phyloP scores from a whole-genome alignment of 148 eudicot genomes.

The Diospyros lotus region DNA sequence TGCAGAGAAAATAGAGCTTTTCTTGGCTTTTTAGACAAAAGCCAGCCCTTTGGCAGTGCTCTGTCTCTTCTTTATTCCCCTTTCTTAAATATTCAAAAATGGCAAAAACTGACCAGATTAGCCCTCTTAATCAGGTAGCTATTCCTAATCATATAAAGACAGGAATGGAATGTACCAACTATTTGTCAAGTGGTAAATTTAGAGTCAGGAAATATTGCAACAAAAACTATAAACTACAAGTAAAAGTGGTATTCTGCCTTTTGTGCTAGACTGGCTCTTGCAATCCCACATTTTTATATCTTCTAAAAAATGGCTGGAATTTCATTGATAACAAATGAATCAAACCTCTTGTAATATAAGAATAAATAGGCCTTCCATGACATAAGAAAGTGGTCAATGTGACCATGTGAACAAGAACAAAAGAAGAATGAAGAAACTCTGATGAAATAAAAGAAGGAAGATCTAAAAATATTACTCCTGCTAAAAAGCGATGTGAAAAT shows the following conservation, averaged over 20 bases:
- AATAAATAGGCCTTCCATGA: background rate
- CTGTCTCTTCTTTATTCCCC: too few relatives aligned
- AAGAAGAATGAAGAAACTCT: background rate
- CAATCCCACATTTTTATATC: too few relatives aligned
- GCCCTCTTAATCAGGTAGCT: background rate
- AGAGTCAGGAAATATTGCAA: background rate
- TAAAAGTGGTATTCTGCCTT: background rate
- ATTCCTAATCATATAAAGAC: background rate
- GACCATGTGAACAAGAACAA: slow-evolving; percentile 1
- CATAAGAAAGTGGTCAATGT: background rate
- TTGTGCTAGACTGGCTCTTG: background rate
- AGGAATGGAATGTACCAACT: background rate
- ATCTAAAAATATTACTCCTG: slow-evolving; percentile 55
- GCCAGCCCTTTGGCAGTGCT: too few relatives aligned
- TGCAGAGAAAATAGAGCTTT: too few relatives aligned
- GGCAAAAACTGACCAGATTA: too few relatives aligned
- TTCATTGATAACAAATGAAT: too few relatives aligned
- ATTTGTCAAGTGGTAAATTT: too few relatives aligned
- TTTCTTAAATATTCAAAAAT: too few relatives aligned
- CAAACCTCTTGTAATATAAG: too few relatives aligned
- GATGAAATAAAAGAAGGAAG: background rate
- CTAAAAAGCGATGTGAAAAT: slow-evolving; percentile 83
- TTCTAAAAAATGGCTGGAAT: too few relatives aligned
- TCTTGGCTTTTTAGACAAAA: too few relatives aligned
- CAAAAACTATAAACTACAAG: background rate